phyloP scores from a whole-genome alignment of 208 protist species.

The Crithidia sp. region DNA sequence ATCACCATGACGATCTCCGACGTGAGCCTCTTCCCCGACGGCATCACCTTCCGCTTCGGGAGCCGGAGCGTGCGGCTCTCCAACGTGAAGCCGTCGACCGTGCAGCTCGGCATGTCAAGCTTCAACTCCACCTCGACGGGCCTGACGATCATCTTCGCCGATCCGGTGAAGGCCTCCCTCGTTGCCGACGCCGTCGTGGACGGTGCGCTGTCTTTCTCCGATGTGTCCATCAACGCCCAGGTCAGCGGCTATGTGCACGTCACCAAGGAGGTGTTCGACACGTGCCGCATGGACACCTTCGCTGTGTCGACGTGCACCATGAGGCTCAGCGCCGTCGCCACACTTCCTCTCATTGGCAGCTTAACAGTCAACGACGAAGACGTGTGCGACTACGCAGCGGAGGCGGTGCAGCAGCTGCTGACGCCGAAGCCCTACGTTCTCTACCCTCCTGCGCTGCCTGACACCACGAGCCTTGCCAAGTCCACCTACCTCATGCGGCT shows the following conservation, averaged over 20 bases:
- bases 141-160: neutral
- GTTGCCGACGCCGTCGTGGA: neutral
- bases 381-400: slow-evolving; percentile 7
- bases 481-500: slow-evolving; percentile 28
- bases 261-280: neutral
- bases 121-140: slow-evolving; percentile 10
- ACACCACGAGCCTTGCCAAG: slow-evolving; percentile 12
- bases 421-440: slow-evolving; percentile 1
- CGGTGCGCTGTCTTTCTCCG: neutral
- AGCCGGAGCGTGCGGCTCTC: neutral
- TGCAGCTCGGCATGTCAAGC: neutral
- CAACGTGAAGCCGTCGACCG: neutral
- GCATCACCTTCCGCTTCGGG: neutral
- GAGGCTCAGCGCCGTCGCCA: neutral
- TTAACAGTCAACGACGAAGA: neutral
- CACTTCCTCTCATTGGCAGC: neutral
- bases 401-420: neutral
- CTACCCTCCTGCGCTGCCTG: slow-evolving; percentile 1
- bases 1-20: slow-evolving; percentile 14
- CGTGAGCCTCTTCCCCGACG: slow-evolving; percentile 9
- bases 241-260: slow-evolving; percentile 14
- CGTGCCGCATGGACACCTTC: slow-evolving; percentile 14
- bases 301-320: slow-evolving; percentile 5
- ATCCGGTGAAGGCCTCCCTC: slow-evolving; percentile 3
- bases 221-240: neutral